A percentile compares a stretch with the other conserved stretches of the same genome.
These are phyloP conservation scores for Cardamine resedifolia DNA, from an alignment of 345 rosid species.

Conservation along the genomic window DNA sequence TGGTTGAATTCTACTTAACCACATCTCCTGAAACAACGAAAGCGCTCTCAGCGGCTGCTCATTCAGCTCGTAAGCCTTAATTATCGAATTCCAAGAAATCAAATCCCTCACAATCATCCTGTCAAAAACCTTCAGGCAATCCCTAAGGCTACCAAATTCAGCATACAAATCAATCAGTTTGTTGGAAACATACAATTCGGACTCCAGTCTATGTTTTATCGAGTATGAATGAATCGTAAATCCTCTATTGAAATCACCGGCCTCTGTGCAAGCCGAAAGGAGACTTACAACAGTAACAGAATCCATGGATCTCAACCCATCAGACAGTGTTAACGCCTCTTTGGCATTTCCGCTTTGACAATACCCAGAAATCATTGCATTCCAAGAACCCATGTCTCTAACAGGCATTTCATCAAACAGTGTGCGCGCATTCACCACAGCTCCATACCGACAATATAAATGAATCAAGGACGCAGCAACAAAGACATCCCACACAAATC, in stretches of 20 bases:
- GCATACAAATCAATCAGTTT: constrained; percentile 58
- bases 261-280: constrained; percentile 56
- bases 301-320: constrained; percentile 52
- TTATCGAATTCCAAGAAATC: constrained; percentile 65
- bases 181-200: constrained; percentile 49
- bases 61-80: constrained; percentile 58
- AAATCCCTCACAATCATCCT: constrained; percentile 45
- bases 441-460: constrained; percentile 49
- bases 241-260: constrained; percentile 43
- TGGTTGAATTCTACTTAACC: constrained; percentile 37
- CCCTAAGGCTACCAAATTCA: constrained; percentile 37
- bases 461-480: constrained; percentile 59
- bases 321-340: constrained; percentile 46
- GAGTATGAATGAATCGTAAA: constrained; percentile 45
- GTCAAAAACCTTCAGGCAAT: constrained; percentile 44
- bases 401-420: constrained; percentile 55
- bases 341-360: constrained; percentile 51
- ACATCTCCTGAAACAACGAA: constrained; percentile 44
- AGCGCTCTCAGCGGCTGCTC: constrained; percentile 44
- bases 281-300: constrained; percentile 50
- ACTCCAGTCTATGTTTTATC: constrained; percentile 50
- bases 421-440: constrained; percentile 37
- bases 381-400: constrained; percentile 58
- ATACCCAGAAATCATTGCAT: constrained; percentile 69
- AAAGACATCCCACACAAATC: constrained; percentile 60